Conservation (phyloP, 805 yeast species). For the Candida wancherniae region DNA sequence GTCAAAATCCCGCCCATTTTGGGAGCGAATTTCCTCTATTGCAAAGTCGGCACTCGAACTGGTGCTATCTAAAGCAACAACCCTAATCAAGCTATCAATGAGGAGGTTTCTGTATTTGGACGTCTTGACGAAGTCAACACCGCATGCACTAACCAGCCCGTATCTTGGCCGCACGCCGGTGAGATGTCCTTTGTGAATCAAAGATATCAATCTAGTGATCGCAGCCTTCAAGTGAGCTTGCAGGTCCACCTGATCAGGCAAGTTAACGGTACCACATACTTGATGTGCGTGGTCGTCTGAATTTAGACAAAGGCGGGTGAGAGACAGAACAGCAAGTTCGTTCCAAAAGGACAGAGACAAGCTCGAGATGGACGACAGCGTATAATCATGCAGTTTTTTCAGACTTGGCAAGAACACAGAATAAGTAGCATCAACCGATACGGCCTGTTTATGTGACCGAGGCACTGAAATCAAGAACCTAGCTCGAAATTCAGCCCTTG, state of each 20-base stretch:
- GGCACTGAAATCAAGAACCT: conserved; percentile 36
- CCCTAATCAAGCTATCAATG: conserved; percentile 45
- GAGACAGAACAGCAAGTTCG: conserved; percentile 54
- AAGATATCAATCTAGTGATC: conserved; percentile 36
- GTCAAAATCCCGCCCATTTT: conserved; percentile 15
- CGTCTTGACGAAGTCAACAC: conserved; percentile 24
- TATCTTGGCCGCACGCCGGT: conserved; percentile 39
- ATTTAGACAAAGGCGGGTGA: conserved; percentile 51
- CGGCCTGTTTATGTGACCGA: conserved; percentile 5
- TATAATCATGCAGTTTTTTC: conserved; percentile 9
- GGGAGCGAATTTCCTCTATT: conserved; percentile 28
- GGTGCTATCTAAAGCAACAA: conserved; percentile 37
- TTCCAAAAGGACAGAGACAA: conserved; percentile 42
- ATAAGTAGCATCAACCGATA: conserved; percentile 9
- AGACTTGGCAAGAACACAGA: conserved; percentile 7
- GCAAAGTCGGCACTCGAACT: conserved; percentile 28
- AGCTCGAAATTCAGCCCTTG: conserved; percentile 70
- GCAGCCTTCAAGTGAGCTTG: conserved; percentile 23
- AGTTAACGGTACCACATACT: conserved; percentile 53
- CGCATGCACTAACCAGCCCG: conserved; percentile 31
- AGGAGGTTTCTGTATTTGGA: conserved; percentile 44
- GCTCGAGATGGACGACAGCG: conserved; percentile 15
- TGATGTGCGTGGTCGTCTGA: conserved; percentile 52
- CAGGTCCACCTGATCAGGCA: conserved; percentile 29
- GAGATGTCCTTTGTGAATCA: conserved; percentile 44